Conservation (phyloP, 805 yeast genomes). For the Geotrichum ghanense region DNA sequence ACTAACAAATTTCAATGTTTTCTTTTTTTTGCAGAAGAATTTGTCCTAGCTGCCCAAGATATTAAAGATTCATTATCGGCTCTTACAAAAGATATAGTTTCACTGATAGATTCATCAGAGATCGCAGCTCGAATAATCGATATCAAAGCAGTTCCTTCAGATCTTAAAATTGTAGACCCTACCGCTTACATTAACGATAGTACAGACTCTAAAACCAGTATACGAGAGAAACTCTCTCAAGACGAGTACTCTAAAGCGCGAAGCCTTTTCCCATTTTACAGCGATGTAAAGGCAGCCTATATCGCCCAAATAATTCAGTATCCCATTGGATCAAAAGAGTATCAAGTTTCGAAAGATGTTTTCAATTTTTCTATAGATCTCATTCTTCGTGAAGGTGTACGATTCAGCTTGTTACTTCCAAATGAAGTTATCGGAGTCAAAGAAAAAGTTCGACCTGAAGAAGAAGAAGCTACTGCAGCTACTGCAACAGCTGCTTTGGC, state of each 20-base stretch:
- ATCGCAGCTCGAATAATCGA: neutral
- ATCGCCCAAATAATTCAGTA: conserved; percentile 10
- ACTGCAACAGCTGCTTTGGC: conserved; percentile 10
- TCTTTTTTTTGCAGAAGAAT: no score
- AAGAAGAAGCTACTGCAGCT: neutral
- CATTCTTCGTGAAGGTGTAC: conserved; percentile 23
- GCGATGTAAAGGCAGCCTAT: neutral
- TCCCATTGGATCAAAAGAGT: conserved; percentile 20
- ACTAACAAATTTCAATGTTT: no score
- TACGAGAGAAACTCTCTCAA: neutral
- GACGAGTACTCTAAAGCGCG: conserved; percentile 9
- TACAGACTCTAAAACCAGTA: neutral
- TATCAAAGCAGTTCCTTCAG: neutral
- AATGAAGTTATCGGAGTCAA: conserved; percentile 5
- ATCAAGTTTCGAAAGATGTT: conserved; percentile 17
- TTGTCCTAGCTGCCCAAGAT: no score
- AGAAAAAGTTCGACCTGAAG: conserved; percentile 3
- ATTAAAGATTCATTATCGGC: neutral
- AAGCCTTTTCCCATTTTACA: conserved; percentile 6
- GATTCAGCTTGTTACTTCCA: conserved; percentile 17
- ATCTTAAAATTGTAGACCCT: neutral
- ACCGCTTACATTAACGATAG: neutral
- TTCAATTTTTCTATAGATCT: conserved; percentile 24
- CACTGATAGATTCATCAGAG: neutral
- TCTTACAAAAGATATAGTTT: neutral